Percentiles rank a stretch among this genome's conserved stretches.
Conservation (phyloP, 2,329 filamentous ascomycete species). For the Periconia sp. region DNA sequence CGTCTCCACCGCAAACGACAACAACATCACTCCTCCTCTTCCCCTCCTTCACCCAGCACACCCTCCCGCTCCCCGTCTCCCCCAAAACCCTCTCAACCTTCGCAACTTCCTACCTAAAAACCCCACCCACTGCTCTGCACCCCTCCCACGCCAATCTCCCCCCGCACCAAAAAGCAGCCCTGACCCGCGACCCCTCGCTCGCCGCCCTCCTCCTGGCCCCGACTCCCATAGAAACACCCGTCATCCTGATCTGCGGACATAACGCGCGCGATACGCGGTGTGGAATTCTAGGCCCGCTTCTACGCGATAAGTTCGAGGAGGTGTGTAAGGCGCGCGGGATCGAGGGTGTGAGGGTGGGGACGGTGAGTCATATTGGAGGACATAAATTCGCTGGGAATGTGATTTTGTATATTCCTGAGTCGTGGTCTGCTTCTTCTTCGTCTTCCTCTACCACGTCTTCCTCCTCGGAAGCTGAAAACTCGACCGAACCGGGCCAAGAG, state of each 20-base stretch:
- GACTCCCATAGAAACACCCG: conserved; percentile 36
- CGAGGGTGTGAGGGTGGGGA: conserved; percentile 60
- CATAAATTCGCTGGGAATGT: conserved; percentile 87
- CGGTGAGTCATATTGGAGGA: conserved; percentile 79
- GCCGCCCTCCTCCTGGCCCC: conserved; percentile 56
- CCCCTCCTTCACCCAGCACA: conserved; percentile 74
- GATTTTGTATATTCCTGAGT: conserved; percentile 71
- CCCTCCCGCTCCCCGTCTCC: conserved; percentile 69
- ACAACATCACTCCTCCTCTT: conserved; percentile 63
- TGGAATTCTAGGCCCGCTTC: conserved; percentile 74
- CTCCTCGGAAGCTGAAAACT: too few relatives aligned
- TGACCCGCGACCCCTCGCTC: conserved; percentile 52
- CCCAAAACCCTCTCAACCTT: conserved; percentile 57
- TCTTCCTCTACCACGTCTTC: too few relatives aligned
- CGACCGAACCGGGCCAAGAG: too few relatives aligned
- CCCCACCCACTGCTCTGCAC: conserved; percentile 57
- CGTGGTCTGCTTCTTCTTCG: too few relatives aligned
- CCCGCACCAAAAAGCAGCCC: conserved; percentile 50
- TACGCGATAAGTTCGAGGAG: conserved; percentile 69
- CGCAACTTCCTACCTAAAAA: conserved; percentile 68
- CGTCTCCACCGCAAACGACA: conserved; percentile 45
- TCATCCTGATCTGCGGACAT: conserved; percentile 84
- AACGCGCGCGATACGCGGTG: conserved; percentile 80
- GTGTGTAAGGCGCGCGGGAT: conserved; percentile 56
- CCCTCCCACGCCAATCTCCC: conserved; percentile 60